Base-by-base conservation (phyloP, 1,139 yeast species). In the Sugiyamaella castrensis region DNA sequence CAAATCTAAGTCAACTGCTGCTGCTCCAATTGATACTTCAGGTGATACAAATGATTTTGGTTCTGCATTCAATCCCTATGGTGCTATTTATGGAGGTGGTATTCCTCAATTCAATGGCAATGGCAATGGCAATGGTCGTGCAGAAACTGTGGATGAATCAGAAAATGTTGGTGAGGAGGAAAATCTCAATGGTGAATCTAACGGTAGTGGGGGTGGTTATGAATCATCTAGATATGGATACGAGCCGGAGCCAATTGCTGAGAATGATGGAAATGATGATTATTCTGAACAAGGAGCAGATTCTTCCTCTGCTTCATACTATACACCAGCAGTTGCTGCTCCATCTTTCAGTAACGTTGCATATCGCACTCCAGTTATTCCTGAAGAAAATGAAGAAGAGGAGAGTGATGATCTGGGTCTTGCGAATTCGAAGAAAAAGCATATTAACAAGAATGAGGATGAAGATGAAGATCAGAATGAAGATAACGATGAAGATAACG, bases 311-410 rank as follows among this genome's bases (percentile, higher is more conserved):
- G 24, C 24, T 19, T 19, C 24, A 19, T 42, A 46, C 28, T 49
- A 49, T 15, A 47, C 54, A 1, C 54, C 54, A 9, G 36, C 44
- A 11, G 43, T 39, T n/a, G 33, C 38, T 8, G 38, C 38, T 15
- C 38, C 38, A 15, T 15, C 38, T 15, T 35, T 42, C 10, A 8
- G 16, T 28, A 29, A 39, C 5, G 24, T 5, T 19, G 15, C 46
- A 2, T 47, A 30, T 33, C 33, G 44, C 13, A 12, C 48, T 1
- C 48, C 43, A 27, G 44, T 30, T 19, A 45, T 45, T 19, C 47
- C 38, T 16, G 72, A 64, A 8, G 73, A 71, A 11, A 74, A 47
- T 12, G 46, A 54, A 35, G 54, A 55, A 32, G 52, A 54, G 19
- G 53, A 56, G 28, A 40, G 47, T 10, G 33, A 15, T 13, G 41